Conservation (phyloP, 2,329 filamentous ascomycete species). For the Rhynchosporium secalis region DNA sequence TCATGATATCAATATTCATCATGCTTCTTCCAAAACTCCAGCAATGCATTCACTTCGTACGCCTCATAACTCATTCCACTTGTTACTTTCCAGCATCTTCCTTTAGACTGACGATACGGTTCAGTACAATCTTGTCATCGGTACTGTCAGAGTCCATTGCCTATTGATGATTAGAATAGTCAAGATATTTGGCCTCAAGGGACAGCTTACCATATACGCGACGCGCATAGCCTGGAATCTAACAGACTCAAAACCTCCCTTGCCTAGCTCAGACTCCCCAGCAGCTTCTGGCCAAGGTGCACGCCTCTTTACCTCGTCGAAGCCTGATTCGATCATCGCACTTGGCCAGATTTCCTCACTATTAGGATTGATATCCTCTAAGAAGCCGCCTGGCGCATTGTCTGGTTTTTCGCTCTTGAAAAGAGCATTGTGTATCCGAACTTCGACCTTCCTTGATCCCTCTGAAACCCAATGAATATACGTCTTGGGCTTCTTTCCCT, state of each 20-base stretch:
- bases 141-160: constrained; percentile 77
- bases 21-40: constrained; percentile 17
- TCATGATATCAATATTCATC: constrained; percentile 1
- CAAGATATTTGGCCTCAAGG: neutral
- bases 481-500: constrained; percentile 72
- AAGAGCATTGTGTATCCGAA: constrained; percentile 75
- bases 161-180: constrained; percentile 36
- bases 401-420: constrained; percentile 87
- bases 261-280: constrained; percentile 64
- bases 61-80: neutral
- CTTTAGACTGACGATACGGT: constrained; percentile 89
- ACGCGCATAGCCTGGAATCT: constrained; percentile 90
- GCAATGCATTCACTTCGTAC: constrained; percentile 20
- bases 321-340: constrained; percentile 80
- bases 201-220: constrained; percentile 57
- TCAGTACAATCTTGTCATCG: constrained; percentile 79
- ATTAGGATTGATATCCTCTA: constrained; percentile 80
- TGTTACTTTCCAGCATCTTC: constrained; percentile 72
- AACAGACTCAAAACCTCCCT: constrained; percentile 69
- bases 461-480: constrained; percentile 89
- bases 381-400: constrained; percentile 73
- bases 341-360: constrained; percentile 77
- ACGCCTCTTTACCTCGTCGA: constrained; percentile 70
- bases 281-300: constrained; percentile 79
- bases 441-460: constrained; percentile 68